Base-by-base conservation (phyloP, 352 stramenopile genomes). In the Phytophthora nicotianae region DNA sequence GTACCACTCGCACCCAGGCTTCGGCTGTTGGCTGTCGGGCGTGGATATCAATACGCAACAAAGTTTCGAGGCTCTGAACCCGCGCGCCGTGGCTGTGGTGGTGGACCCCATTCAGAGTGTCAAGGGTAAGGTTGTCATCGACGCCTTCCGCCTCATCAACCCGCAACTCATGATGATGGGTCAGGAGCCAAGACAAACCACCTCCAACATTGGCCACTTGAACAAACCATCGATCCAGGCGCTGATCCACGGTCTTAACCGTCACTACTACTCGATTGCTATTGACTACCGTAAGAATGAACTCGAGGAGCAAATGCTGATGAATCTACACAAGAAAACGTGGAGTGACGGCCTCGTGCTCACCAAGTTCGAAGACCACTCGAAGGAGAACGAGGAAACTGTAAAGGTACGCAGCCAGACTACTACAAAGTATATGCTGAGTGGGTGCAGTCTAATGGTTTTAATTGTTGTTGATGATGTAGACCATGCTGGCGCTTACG, bases 1-100 rank as follows among this genome's bases (percentile, higher is more conserved):
- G 97, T 99, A 99, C 75, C 98, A 99, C 78, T 99, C 93, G 58
- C 98, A 99, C 74, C 98, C 98, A 27, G 98, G 98, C 32, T 99
- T 99, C 70, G 98, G 97, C n/a, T 99, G 97, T 70, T 99, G 98
- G 98, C 80, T 99, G 5, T 98, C 92, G 48, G 96, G 93, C 24
- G 98, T 99, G n/a, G 98, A 99, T 80, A 99, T 99, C 70, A 99
- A 99, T 77, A 99, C 98, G 33, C 98, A 99, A 75, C 95, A 97
- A 79, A 97, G 90, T 58, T 99, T 99, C 70, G 98, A 99, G 77
- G 91, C 95, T 14, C 81, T 99, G n/a, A 99, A 99, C 84, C 77
- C 81, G 19, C 90, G 98, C 29, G 96, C 96, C 2, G 97, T 99
- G 17, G 97, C 97, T 13, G 86, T 99, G 13, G 98, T 99, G n/a